A percentile compares a stretch with the other conserved stretches of the same genome.
Conservation (phyloP, 2,329 filamentous ascomycete genomes). For the Annulohypoxylon truncatum region DNA sequence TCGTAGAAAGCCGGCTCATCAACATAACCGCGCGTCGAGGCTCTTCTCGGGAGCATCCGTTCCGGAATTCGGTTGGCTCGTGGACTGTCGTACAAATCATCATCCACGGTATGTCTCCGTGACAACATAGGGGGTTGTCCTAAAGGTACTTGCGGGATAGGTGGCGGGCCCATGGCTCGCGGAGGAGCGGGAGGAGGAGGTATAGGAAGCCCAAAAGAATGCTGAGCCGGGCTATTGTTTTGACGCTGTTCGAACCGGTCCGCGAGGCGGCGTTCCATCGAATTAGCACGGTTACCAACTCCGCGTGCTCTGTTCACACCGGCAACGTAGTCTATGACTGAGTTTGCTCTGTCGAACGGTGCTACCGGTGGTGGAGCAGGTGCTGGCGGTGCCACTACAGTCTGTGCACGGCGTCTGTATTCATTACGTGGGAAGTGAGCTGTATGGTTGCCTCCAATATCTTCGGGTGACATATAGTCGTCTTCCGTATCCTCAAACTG, state of each 20-base stretch:
- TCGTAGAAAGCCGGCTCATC: constrained; percentile 44
- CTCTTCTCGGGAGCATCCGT: constrained; percentile 44
- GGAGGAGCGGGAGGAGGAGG: constrained; percentile 46
- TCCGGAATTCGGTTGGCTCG: constrained; percentile 49
- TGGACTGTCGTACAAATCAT: constrained; percentile 53
- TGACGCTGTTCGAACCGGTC: constrained; percentile 61
- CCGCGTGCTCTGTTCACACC: constrained; percentile 59
- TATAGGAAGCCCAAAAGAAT: constrained; percentile 43
- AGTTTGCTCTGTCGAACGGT: constrained; percentile 52
- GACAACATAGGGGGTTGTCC: constrained; percentile 48
- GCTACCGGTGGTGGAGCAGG: constrained; percentile 47
- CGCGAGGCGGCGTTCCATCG: constrained; percentile 63
- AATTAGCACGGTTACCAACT: constrained; percentile 54
- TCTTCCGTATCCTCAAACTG: constrained; percentile 53
- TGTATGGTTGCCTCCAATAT: constrained; percentile 56
- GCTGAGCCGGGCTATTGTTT: constrained; percentile 42
- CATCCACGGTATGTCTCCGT: constrained; percentile 57
- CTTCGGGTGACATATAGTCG: constrained; percentile 52
- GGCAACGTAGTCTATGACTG: constrained; percentile 57
- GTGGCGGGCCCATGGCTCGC: constrained; percentile 49
- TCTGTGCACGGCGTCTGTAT: constrained; percentile 58
- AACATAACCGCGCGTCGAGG: constrained; percentile 43
- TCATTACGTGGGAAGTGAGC: constrained; percentile 72
- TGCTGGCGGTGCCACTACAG: constrained; percentile 52
- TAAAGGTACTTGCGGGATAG: constrained; percentile 41